phyloP scores from a whole-genome alignment of 306 rosid species.

The Begonia masoniana region DNA sequence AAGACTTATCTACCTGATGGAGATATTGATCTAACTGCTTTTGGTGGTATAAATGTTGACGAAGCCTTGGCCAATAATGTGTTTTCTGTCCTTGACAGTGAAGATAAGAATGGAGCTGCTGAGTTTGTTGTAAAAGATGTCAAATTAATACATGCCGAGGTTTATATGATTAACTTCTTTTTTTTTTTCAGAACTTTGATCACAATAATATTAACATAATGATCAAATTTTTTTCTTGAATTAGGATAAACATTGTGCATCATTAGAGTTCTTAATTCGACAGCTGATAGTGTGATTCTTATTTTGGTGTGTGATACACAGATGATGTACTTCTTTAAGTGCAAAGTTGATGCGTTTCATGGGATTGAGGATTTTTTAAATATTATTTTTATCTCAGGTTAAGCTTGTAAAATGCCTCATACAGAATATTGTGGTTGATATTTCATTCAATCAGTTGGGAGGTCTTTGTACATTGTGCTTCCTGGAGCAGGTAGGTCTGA shows the following conservation, averaged over 20 bases:
- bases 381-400: constrained; percentile 38
- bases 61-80: constrained; percentile 50
- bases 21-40: constrained; percentile 78
- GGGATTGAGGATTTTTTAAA: background rate
- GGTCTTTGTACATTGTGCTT: constrained; percentile 79
- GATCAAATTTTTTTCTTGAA: background rate
- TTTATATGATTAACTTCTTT: constrained; percentile 15
- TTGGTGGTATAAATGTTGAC: constrained; percentile 40
- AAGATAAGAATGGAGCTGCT: constrained; percentile 56
- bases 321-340: background rate
- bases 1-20: constrained; percentile 92
- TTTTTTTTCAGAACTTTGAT: background rate
- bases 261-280: background rate
- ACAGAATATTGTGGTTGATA: constrained; percentile 72
- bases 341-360: background rate
- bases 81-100: constrained; percentile 42
- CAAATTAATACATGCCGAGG: constrained; percentile 87
- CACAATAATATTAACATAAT: too few species aligned
- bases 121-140: constrained; percentile 78
- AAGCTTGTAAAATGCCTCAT: constrained; percentile 86
- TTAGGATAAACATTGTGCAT: background rate
- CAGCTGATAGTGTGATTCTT: background rate
- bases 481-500: constrained; percentile 67
- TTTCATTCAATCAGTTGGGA: constrained; percentile 91
- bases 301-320: background rate